Percentiles rank a stretch among this genome's conserved stretches.
Conservation (phyloP, 1,284 basidiomycete species). For the Sanghuangporus baumii region DNA sequence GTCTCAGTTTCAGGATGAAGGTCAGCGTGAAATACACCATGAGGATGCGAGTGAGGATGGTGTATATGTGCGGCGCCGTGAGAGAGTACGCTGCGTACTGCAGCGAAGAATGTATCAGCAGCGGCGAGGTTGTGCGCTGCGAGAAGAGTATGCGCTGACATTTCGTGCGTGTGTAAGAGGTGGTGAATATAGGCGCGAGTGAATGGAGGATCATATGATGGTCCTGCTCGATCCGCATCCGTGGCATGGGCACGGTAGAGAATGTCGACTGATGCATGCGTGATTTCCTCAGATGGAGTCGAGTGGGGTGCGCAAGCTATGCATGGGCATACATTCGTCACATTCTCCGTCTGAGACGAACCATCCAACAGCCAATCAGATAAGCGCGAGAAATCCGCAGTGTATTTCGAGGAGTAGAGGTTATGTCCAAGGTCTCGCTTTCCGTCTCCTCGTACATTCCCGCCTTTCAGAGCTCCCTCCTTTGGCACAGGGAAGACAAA, state of each 20-base stretch:
- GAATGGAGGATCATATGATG: slow-evolving; percentile 32
- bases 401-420: slow-evolving; percentile 53
- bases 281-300: slow-evolving; percentile 30
- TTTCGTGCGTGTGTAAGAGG: slow-evolving; percentile 79
- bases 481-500: slow-evolving; percentile 61
- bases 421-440: slow-evolving; percentile 60
- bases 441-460: slow-evolving; percentile 16
- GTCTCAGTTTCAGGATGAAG: slow-evolving; percentile 2
- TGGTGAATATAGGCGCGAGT: slow-evolving; percentile 74
- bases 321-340: slow-evolving; percentile 43
- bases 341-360: slow-evolving; percentile 12
- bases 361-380: slow-evolving; percentile 36
- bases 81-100: slow-evolving; percentile 42
- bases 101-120: slow-evolving; percentile 56
- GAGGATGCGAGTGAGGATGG: slow-evolving; percentile 3
- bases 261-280: slow-evolving; percentile 46
- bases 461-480: neutral
- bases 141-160: slow-evolving; percentile 73
- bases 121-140: slow-evolving; percentile 68
- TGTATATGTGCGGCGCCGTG: slow-evolving; percentile 10
- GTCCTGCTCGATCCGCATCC: slow-evolving; percentile 19
- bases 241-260: neutral
- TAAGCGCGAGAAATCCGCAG: slow-evolving; percentile 53
- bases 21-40: neutral
- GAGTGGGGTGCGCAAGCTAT: slow-evolving; percentile 54